Evolutionary conservation across 108 stramenopile genomes (phyloP).

Genomic region (Pseudonitzschia pungens): DNA sequence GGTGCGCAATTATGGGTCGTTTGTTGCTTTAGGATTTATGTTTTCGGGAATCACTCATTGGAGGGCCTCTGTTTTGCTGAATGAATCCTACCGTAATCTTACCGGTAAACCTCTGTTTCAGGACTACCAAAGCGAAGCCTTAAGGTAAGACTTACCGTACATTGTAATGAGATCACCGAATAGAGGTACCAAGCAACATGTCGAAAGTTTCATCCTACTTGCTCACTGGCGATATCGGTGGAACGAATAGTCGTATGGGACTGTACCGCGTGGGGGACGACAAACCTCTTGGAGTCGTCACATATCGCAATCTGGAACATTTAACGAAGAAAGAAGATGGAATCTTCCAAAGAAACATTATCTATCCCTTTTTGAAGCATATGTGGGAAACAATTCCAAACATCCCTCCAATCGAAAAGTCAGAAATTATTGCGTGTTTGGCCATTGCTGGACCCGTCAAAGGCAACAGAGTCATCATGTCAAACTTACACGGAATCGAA

Average conservation of each 20-base stretch:
- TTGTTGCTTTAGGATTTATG: no score
- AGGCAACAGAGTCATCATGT: constrained; percentile 77
- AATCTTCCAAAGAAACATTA: constrained; percentile 56
- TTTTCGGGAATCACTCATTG: no score
- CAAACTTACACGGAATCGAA: constrained; percentile 67
- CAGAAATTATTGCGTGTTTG: constrained; percentile 74
- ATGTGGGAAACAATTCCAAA: constrained; percentile 51
- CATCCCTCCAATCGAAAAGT: constrained; percentile 33
- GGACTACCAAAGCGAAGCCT: no score
- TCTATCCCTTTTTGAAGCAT: constrained; percentile 65
- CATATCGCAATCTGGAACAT: constrained; percentile 57
- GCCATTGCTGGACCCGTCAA: constrained; percentile 93
- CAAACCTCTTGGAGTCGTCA: constrained; percentile 47
- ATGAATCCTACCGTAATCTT: no score
- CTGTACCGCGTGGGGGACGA: constrained; percentile 49
- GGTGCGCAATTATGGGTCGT: no score
- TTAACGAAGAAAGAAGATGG: constrained; percentile 35
- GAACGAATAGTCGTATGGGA: constrained; percentile 87
- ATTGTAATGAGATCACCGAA: no score
- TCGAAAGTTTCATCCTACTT: constrained; percentile 44
- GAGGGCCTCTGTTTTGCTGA: no score
- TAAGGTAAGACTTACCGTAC: no score
- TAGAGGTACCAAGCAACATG: background rate
- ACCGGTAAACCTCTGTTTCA: no score
- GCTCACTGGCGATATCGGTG: constrained; percentile 88